phyloP scores from a whole-genome alignment of 2,329 filamentous ascomycete species.

The Clarireedia monteithiana region DNA sequence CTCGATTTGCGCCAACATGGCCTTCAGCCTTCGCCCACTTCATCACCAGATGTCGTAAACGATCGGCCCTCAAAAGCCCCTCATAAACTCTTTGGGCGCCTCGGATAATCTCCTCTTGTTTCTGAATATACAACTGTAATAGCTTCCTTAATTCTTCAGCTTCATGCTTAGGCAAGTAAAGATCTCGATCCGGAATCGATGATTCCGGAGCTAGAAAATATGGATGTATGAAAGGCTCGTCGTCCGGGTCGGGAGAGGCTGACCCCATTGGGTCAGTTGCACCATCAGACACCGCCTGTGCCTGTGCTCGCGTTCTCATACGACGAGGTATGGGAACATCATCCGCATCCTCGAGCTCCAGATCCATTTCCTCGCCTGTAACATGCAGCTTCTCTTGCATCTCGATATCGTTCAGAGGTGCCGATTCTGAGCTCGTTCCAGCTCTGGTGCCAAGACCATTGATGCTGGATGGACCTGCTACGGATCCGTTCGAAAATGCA shows the following conservation, averaged over 20 bases:
- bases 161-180: slow-evolving; percentile 64
- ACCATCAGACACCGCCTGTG: slow-evolving; percentile 35
- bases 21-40: slow-evolving; percentile 73
- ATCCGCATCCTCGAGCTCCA: slow-evolving; percentile 25
- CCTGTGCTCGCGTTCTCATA: slow-evolving; percentile 48
- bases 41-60: slow-evolving; percentile 62
- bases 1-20: slow-evolving; percentile 53
- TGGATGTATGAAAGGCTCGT: slow-evolving; percentile 59
- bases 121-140: slow-evolving; percentile 71
- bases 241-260: slow-evolving; percentile 36
- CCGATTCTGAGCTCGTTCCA: neutral
- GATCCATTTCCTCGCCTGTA: neutral
- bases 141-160: slow-evolving; percentile 71
- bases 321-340: slow-evolving; percentile 38
- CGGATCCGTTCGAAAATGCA: neutral
- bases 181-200: slow-evolving; percentile 58
- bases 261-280: slow-evolving; percentile 28
- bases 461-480: neutral
- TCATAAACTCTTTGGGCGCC: slow-evolving; percentile 60
- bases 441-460: neutral
- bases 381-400: slow-evolving; percentile 10
- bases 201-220: slow-evolving; percentile 61
- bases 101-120: slow-evolving; percentile 76
- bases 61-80: slow-evolving; percentile 64
- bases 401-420: slow-evolving; percentile 5